Evolutionary conservation across 176 grass and related monocot species (phyloP).

Genomic region (Aegilops tauschii): DNA sequence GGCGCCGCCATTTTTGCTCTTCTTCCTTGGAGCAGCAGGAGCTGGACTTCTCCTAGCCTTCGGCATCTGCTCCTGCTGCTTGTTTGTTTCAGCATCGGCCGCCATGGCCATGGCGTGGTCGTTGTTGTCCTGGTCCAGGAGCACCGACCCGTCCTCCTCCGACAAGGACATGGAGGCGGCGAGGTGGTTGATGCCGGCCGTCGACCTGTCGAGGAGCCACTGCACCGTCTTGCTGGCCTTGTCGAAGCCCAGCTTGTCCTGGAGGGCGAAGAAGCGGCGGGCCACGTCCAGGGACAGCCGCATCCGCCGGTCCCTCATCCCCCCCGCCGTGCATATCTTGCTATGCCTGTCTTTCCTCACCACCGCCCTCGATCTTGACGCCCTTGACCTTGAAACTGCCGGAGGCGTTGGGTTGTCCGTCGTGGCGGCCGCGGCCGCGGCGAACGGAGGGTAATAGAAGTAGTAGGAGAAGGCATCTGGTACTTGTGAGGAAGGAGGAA

Average conservation of each 20-base stretch:
- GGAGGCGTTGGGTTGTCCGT: background rate
- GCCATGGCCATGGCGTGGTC: background rate
- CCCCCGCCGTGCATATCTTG: conserved; percentile 40
- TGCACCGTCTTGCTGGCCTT: conserved; percentile 57
- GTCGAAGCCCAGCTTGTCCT: conserved; percentile 53
- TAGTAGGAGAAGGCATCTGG: background rate
- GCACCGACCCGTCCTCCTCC: conserved; percentile 17
- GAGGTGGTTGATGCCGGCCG: conserved; percentile 30
- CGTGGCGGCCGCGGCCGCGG: background rate
- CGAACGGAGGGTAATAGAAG: background rate
- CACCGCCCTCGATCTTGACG: background rate
- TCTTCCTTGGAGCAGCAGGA: conserved; percentile 11
- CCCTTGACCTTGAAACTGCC: background rate
- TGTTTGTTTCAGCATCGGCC: background rate
- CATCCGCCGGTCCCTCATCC: conserved; percentile 45
- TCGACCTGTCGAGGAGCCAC: conserved; percentile 43
- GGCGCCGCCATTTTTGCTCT: background rate
- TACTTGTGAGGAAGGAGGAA: background rate
- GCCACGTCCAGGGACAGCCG: conserved; percentile 41
- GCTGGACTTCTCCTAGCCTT: background rate
- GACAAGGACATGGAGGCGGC: background rate
- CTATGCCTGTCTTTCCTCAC: conserved; percentile 30
- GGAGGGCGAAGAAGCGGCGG: conserved; percentile 35
- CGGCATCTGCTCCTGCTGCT: background rate
- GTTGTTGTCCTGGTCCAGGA: background rate